Evolutionary conservation across 2,329 filamentous ascomycete genomes (phyloP).

Genomic region (Epichloe amarillans): DNA sequence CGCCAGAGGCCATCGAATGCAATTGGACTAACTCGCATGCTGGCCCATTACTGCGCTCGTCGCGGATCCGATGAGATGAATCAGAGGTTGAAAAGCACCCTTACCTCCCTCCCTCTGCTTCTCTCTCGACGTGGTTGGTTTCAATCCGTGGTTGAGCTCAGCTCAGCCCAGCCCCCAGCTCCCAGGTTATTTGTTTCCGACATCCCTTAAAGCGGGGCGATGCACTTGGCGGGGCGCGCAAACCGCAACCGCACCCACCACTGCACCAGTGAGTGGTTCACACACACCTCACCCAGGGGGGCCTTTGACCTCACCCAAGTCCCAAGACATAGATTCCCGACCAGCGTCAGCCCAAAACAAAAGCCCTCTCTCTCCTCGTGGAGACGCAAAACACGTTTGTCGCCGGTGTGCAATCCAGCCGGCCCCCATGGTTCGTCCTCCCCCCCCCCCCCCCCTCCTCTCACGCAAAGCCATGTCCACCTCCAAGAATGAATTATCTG

Average conservation of each 20-base stretch:
- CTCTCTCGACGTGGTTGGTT: no score
- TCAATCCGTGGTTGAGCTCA: background rate
- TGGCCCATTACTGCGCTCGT: background rate
- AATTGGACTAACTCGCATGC: slow-evolving; percentile 20
- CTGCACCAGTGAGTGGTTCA: no score
- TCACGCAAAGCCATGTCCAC: no score
- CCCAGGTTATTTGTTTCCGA: background rate
- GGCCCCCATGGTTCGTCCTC: background rate
- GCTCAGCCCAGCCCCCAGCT: background rate
- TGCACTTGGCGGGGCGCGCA: slow-evolving; percentile 16
- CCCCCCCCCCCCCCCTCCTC: no score
- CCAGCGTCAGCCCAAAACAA: background rate
- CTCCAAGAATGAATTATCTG: no score
- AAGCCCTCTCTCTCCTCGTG: background rate
- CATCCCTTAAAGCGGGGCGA: slow-evolving; percentile 13
- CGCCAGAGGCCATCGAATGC: slow-evolving; percentile 48
- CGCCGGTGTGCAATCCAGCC: background rate
- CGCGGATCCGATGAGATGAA: no score
- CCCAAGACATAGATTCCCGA: background rate
- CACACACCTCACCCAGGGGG: background rate
- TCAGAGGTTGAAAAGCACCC: no score
- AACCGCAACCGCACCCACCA: background rate
- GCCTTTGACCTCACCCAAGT: background rate
- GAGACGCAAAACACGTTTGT: background rate
- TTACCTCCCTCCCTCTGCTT: no score